phyloP scores from a whole-genome alignment of 805 yeast genomes.

The Torulaspora microellipsoides region DNA sequence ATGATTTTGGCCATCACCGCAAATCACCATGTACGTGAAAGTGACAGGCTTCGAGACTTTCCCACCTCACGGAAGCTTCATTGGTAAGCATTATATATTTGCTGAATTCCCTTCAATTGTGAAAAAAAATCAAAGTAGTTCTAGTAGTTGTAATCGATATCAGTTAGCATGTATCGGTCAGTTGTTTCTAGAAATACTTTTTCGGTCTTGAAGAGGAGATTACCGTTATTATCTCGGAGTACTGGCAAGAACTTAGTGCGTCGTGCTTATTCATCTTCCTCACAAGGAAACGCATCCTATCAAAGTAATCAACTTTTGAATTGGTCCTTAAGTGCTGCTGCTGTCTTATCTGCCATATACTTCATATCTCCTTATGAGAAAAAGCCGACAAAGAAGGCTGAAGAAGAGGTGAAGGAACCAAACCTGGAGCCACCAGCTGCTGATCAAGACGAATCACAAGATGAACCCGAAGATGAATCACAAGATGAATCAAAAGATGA shows the following conservation, averaged over 20 bases:
- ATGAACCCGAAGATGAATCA: background rate
- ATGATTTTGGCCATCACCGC: too few species aligned
- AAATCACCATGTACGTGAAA: too few species aligned
- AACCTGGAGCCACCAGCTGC: background rate
- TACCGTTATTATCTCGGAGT: background rate
- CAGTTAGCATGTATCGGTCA: constrained; percentile 5
- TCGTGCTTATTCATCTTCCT: constrained; percentile 5
- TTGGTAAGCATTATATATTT: too few species aligned
- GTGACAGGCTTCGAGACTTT: too few species aligned
- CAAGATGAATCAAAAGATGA: constrained; percentile 5
- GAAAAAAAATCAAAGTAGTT: too few species aligned
- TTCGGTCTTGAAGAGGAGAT: constrained; percentile 1
- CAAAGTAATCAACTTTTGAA: constrained; percentile 1
- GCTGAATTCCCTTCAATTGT: too few species aligned
- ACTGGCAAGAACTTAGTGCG: constrained; percentile 3
- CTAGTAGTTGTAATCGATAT: too few species aligned
- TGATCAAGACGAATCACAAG: constrained; percentile 5
- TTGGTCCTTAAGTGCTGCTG: constrained; percentile 13
- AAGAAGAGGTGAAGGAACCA: background rate
- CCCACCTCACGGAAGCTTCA: too few species aligned
- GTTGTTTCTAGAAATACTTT: constrained; percentile 3
- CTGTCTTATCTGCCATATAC: constrained; percentile 11
- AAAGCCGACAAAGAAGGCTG: constrained; percentile 5
- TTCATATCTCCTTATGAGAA: constrained; percentile 10
- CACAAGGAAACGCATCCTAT: background rate